These are phyloP conservation scores for Pascua sp. DNA, from an alignment of 1,284 basidiomycete species.

Conservation along the genomic window DNA sequence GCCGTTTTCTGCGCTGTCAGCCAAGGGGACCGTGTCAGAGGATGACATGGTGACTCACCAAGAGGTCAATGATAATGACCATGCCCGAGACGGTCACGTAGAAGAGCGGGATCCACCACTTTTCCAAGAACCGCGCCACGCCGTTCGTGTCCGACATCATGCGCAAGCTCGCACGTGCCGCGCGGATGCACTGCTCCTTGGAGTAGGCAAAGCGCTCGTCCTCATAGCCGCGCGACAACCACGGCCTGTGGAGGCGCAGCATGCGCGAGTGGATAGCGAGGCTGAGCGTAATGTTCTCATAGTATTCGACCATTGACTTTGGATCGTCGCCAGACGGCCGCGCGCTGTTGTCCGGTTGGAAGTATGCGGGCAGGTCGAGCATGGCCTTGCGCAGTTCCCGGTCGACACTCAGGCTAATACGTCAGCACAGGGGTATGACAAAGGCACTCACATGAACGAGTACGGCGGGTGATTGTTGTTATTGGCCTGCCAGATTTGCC, in stretches of 20 bases:
- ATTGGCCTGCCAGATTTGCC: constrained; percentile 51
- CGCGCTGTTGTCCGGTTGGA: constrained; percentile 37
- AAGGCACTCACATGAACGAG: constrained; percentile 43
- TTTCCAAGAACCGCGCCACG: constrained; percentile 47
- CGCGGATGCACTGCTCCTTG: constrained; percentile 50
- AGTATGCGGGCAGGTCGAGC: constrained; percentile 48
- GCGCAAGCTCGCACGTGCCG: constrained; percentile 47
- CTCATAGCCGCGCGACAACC: constrained; percentile 46
- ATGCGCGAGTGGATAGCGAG: constrained; percentile 49
- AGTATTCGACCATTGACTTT: constrained; percentile 45
- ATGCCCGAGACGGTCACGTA: constrained; percentile 48
- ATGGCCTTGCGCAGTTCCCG: constrained; percentile 49
- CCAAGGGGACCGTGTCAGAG: background rate
- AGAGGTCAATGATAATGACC: constrained; percentile 50
- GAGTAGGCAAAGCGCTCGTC: constrained; percentile 48
- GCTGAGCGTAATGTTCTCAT: constrained; percentile 50
- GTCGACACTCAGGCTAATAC: constrained; percentile 31
- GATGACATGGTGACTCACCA: constrained; percentile 34
- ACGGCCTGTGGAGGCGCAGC: constrained; percentile 48
- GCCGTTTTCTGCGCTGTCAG: constrained; percentile 24
- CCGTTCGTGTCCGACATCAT: constrained; percentile 46
- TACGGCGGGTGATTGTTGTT: constrained; percentile 48
- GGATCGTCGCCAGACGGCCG: constrained; percentile 27
- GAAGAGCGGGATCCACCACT: constrained; percentile 50
- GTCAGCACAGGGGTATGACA: background rate